phyloP scores from a whole-genome alignment of 805 yeast species.

The Yarrowia divulgata region DNA sequence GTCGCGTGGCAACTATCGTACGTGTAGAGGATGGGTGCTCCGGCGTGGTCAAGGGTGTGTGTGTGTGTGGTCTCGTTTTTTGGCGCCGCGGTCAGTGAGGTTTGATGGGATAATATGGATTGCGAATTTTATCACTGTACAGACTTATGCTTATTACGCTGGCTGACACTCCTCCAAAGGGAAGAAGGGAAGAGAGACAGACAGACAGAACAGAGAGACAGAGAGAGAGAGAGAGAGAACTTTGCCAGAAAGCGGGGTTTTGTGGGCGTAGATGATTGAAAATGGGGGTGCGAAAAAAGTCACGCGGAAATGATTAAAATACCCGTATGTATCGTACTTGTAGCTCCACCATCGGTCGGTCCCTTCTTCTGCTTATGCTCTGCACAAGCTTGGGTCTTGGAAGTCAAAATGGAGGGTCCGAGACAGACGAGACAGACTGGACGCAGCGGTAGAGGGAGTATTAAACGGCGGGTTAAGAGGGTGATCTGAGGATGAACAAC shows the following conservation, averaged over 20 bases:
- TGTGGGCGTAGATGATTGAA: too few relatives aligned
- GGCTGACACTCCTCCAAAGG: slow-evolving; percentile 35
- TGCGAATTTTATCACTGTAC: slow-evolving; percentile 38
- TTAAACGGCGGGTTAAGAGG: slow-evolving; percentile 8
- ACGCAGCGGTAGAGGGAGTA: slow-evolving; percentile 8
- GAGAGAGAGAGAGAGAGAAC: too few relatives aligned
- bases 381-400: slow-evolving; percentile 31
- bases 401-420: slow-evolving; percentile 30
- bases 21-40: too few relatives aligned
- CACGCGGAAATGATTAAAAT: too few relatives aligned
- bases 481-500: too few relatives aligned
- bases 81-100: slow-evolving; percentile 24
- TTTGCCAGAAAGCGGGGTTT: too few relatives aligned
- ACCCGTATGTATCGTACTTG: too few relatives aligned
- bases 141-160: slow-evolving; percentile 29
- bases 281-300: too few relatives aligned
- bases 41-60: neutral
- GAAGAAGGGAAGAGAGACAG: neutral
- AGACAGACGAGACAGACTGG: slow-evolving; percentile 30
- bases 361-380: slow-evolving; percentile 28
- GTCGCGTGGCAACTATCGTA: too few relatives aligned
- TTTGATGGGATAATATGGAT: slow-evolving; percentile 37
- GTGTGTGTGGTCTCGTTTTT: slow-evolving; percentile 29
- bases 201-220: too few relatives aligned
- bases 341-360: too few relatives aligned